phyloP scores from a whole-genome alignment of 768 basidiomycete genomes.

The Trametopsis cervina region DNA sequence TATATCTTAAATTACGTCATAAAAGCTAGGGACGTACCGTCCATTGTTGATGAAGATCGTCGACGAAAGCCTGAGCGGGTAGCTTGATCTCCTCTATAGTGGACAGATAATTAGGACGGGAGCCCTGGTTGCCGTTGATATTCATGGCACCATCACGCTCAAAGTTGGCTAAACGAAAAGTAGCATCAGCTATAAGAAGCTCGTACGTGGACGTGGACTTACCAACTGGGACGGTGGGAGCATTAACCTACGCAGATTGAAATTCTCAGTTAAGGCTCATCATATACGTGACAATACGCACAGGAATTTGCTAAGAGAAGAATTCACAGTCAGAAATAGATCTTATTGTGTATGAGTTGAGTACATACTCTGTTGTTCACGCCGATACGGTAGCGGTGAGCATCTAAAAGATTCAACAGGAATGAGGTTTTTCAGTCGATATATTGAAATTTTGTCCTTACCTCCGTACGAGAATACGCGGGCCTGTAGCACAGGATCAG shows the following conservation, averaged over 20 bases:
- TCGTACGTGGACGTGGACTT: constrained; percentile 10
- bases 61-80: constrained; percentile 26
- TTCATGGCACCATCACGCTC: constrained; percentile 33
- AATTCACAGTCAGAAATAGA: no score
- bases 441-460: constrained; percentile 13
- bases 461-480: constrained; percentile 53
- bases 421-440: neutral
- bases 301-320: constrained; percentile 27
- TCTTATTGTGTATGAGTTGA: neutral
- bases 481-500: constrained; percentile 52
- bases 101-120: constrained; percentile 32
- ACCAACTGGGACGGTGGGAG: constrained; percentile 32
- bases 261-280: neutral
- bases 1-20: neutral
- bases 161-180: constrained; percentile 27
- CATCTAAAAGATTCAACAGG: constrained; percentile 20
- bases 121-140: constrained; percentile 30
- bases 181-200: no score
- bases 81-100: constrained; percentile 29
- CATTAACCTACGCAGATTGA: constrained; percentile 24
- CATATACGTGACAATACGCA: constrained; percentile 3
- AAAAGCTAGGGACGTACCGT: constrained; percentile 15
- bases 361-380: constrained; percentile 25
- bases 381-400: constrained; percentile 33
- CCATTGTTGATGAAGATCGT: constrained; percentile 36